Percentiles rank a stretch among this genome's conserved stretches.
Conservation (phyloP, 495 filamentous ascomycete genomes). For the Podospora didyma region DNA sequence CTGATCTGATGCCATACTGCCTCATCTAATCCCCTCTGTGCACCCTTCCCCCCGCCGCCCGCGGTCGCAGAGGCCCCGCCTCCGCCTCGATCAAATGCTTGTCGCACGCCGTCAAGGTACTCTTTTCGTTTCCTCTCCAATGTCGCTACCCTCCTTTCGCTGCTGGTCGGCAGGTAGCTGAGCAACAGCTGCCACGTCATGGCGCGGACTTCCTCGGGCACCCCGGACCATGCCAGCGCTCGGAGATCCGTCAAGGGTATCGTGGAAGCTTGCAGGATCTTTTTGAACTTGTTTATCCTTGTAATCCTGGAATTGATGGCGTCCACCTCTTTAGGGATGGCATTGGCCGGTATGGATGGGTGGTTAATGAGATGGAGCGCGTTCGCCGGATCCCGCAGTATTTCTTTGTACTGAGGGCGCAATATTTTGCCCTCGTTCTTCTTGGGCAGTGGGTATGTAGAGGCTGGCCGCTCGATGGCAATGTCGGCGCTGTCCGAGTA, state of each 20-base stretch:
- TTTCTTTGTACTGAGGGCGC: constrained; percentile 95
- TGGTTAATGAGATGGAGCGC: constrained; percentile 92
- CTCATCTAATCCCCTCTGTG: constrained; percentile 75
- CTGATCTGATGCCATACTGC: constrained; percentile 98
- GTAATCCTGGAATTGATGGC: constrained; percentile 82
- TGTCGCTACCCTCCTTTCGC: constrained; percentile 82
- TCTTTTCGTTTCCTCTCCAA: constrained; percentile 95
- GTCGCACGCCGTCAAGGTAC: constrained; percentile 91
- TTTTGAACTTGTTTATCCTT: constrained; percentile 98
- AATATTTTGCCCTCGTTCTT: constrained; percentile 91
- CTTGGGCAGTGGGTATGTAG: constrained; percentile 80
- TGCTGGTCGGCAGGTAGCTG: constrained; percentile 91
- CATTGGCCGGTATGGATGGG: constrained; percentile 67
- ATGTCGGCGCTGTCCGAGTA: constrained; percentile 83
- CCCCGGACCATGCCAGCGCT: constrained; percentile 84
- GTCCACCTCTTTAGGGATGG: constrained; percentile 79
- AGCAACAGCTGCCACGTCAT: constrained; percentile 98
- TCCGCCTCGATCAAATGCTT: constrained; percentile 70
- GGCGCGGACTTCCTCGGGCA: constrained; percentile 89
- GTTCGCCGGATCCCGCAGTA: constrained; percentile 91
- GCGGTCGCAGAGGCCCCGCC: constrained; percentile 27
- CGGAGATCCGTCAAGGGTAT: constrained; percentile 82
- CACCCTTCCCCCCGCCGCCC: constrained; percentile 9
- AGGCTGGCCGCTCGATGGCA: constrained; percentile 81
- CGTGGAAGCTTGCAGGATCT: constrained; percentile 83